These are phyloP conservation scores for Dryas alaskensis DNA, from an alignment of 306 rosid genomes.

Conservation along the genomic window DNA sequence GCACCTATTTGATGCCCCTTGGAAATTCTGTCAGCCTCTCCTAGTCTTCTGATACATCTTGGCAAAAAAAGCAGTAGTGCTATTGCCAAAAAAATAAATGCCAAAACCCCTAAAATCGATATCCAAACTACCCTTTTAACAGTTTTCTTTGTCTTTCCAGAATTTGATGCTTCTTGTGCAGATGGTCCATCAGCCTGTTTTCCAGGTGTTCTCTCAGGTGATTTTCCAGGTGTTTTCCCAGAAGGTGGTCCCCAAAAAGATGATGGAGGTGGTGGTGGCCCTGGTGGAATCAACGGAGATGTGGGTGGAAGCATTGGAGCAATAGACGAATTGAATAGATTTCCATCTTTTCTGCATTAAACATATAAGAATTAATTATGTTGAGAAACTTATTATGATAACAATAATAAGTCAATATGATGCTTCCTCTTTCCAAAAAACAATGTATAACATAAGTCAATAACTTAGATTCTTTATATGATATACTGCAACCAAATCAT, in stretches of 20 bases:
- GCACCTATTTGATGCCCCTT: slow-evolving; percentile 61
- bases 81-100: slow-evolving; percentile 47
- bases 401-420: neutral
- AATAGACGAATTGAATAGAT: slow-evolving; percentile 57
- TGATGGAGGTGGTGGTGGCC: slow-evolving; percentile 27
- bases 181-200: slow-evolving; percentile 65
- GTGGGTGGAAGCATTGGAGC: slow-evolving; percentile 53
- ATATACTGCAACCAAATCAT: slow-evolving; percentile 3
- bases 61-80: slow-evolving; percentile 62
- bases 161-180: slow-evolving; percentile 44
- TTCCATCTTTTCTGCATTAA: slow-evolving; percentile 76
- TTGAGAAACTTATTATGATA: neutral
- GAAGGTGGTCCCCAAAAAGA: slow-evolving; percentile 28
- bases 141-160: slow-evolving; percentile 46
- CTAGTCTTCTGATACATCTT: slow-evolving; percentile 49
- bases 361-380: slow-evolving; percentile 23
- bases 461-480: neutral
- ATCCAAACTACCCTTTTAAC: slow-evolving; percentile 69
- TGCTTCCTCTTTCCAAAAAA: neutral
- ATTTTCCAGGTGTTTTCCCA: slow-evolving; percentile 32
- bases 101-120: slow-evolving; percentile 56
- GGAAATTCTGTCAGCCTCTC: slow-evolving; percentile 47
- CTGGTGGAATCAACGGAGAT: slow-evolving; percentile 34
- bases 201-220: slow-evolving; percentile 48
- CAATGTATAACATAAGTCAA: slow-evolving; percentile 17